Percentiles rank a stretch among this genome's conserved stretches.
These are phyloP conservation scores for Neonectria hederae DNA, from an alignment of 2,329 filamentous ascomycete genomes.

Conservation along the genomic window DNA sequence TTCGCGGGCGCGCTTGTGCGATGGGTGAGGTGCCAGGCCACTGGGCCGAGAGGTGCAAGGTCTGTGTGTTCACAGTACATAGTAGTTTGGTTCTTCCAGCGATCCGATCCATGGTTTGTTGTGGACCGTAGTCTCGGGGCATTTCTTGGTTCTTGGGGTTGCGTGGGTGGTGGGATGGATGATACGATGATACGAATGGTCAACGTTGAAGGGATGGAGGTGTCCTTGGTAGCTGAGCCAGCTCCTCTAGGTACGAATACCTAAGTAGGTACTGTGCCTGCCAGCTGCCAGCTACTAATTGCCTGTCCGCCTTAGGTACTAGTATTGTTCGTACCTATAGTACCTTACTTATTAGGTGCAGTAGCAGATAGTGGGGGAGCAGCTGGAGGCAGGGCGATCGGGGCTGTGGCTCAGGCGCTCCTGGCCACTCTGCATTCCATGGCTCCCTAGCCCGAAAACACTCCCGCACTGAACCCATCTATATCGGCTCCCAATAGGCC, in stretches of 20 bases:
- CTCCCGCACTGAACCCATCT: too few relatives aligned
- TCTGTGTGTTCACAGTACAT: slow-evolving; percentile 33
- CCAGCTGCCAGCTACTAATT: too few relatives aligned
- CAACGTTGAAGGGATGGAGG: background rate
- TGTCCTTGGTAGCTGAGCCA: slow-evolving; percentile 34
- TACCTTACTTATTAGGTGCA: too few relatives aligned
- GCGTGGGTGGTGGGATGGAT: background rate
- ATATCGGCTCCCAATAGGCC: too few relatives aligned
- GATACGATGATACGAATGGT: background rate
- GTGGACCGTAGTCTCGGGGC: slow-evolving; percentile 12
- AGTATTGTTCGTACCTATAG: too few relatives aligned
- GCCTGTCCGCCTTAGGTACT: too few relatives aligned
- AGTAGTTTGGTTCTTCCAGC: slow-evolving; percentile 21
- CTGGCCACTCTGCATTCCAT: background rate
- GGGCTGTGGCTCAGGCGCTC: slow-evolving; percentile 13
- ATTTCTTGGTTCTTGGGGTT: background rate
- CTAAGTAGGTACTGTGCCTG: too few relatives aligned
- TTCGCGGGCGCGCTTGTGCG: background rate
- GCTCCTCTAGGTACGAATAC: slow-evolving; percentile 12
- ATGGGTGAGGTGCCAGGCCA: background rate
- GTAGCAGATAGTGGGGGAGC: background rate
- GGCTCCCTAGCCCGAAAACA: too few relatives aligned
- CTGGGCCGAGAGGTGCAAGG: slow-evolving; percentile 14
- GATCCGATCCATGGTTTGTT: slow-evolving; percentile 9
- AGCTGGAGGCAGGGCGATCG: background rate